phyloP scores from a whole-genome alignment of 164 flowering plant genomes.

The Vitis riparia region DNA sequence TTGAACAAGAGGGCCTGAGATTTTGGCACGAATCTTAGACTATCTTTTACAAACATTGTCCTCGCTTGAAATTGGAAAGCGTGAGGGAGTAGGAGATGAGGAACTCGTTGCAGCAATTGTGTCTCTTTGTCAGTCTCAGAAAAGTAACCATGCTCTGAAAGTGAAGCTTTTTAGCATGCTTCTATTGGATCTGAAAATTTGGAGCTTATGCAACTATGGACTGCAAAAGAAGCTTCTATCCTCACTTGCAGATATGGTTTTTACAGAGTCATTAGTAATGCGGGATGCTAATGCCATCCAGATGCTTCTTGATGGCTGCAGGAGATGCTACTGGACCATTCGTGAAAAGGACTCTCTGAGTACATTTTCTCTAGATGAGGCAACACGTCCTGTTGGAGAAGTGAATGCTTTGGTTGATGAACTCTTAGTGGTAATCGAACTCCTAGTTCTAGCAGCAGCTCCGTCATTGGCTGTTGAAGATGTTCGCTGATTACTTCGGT shows the following conservation, averaged over 20 bases:
- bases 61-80: constrained; percentile 53
- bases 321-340: constrained; percentile 92
- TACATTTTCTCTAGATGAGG: constrained; percentile 64
- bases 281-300: constrained; percentile 96
- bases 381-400: constrained; percentile 78
- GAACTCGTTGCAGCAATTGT: constrained; percentile 96
- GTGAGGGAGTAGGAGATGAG: constrained; percentile 78
- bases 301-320: constrained; percentile 97
- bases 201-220: constrained; percentile 97
- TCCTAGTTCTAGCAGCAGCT: constrained; percentile 80
- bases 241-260: constrained; percentile 98
- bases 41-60: constrained; percentile 77
- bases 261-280: constrained; percentile 89
- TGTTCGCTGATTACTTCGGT: constrained; percentile 81
- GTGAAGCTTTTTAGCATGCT: constrained; percentile 86
- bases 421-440: constrained; percentile 89
- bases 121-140: constrained; percentile 86
- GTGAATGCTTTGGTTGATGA: constrained; percentile 97
- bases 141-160: constrained; percentile 72
- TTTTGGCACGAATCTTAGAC: constrained; percentile 76
- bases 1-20: constrained; percentile 82
- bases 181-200: constrained; percentile 85
- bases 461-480: constrained; percentile 80
- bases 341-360: constrained; percentile 79
- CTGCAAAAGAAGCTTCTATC: constrained; percentile 95